Base-by-base conservation (phyloP, 257 asterid species). In the Capsicum pubescens region DNA sequence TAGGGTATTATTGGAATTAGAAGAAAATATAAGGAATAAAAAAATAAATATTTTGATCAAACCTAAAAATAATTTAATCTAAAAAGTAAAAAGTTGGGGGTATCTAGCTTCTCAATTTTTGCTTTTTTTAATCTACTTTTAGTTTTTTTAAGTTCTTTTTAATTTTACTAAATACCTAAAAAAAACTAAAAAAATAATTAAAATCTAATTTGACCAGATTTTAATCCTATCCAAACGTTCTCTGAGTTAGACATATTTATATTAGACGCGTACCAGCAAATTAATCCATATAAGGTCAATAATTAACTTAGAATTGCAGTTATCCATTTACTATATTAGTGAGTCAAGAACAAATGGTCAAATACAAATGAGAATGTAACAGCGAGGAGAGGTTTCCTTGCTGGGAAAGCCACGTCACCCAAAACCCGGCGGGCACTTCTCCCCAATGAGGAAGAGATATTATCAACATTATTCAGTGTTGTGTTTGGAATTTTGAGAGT, bases 361-460 rank as follows among this genome's bases (percentile, higher is more conserved):
- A 39, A 19, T 19, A 11, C 59, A 19, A 74, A 72, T 72, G 19
- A 72, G 11, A 50, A 76, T 14, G 46, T 36, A 61, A 81, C 76
- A 81, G 9, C 60, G 16, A 61, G 14, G 61, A 54, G 3, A 21
- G 12, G 21, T 80, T 32, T 60, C 35, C 89, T 86, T 91, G 95
- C 90, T 80, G 87, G 94, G 90, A 74, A 91, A 92, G 94, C 94
- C 92, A 92, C 92, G 95, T 92, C 95, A 91, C 98, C 85, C 19
- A 16, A 91, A 88, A 85, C 90, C 81, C 94, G 98, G 86, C 97
- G 97, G 79, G 64, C 90, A 63, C 68, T 85, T 87, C 94, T 93
- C 94, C 93, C 88, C 32, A 77, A 84, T 85, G 91, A 57, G 19
- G 42, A n/a, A 12, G 42, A 50, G 12, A 21, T 21, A 7, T 13